Base-by-base conservation (phyloP, 2,329 filamentous ascomycete species). In the Colletotrichum sansevieriae region DNA sequence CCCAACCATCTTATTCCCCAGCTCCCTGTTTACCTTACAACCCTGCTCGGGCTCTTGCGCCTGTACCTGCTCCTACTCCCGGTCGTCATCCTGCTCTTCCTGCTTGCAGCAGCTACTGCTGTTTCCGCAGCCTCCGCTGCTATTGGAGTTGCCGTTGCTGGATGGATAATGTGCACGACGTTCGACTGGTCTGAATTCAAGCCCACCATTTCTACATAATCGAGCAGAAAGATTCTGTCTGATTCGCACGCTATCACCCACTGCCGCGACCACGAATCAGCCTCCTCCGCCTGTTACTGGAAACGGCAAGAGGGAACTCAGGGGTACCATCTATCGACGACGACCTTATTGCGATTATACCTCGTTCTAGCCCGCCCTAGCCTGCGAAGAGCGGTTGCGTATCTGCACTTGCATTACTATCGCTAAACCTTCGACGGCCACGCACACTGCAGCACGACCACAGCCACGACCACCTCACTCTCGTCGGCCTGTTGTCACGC, bases 271-370 rank as follows among this genome's bases (percentile, higher is more conserved):
- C 58, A 37, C 35, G 43, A 37, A 56, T 57, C 51, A 43, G 58
- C 18, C 20, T 39, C 51, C 58, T 63, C 46, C 18, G 49, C 25
- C 25, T 18, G 51, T 64, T 56, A 39, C 59, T 52, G 18, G 51
- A 57, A 67, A 25, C 43, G 51, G 52, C 51, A 46, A 52, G 18
- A 35, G 9, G 52, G 46, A 55, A 65, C 57, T 65, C 63, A 68
- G 62, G 65, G 61, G 54, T 55, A 29, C 47, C 51, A 18, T 67
- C 43, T 25, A 46, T 57, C 52, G 18, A 55, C 46, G 25, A 20
- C 60, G 35, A 52, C 18, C 33, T 49, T 43, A 12, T 51, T 41
- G 57, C 35, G 11, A 47, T 39, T 37, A 25, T 59, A 41, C 35
- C 33, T 43, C 35, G 20, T 29, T 25, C 39, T 41, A 35, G 39